These are phyloP conservation scores for Pulicaria dysenterica DNA, from an alignment of 129 eudicot species.

Conservation along the genomic window DNA sequence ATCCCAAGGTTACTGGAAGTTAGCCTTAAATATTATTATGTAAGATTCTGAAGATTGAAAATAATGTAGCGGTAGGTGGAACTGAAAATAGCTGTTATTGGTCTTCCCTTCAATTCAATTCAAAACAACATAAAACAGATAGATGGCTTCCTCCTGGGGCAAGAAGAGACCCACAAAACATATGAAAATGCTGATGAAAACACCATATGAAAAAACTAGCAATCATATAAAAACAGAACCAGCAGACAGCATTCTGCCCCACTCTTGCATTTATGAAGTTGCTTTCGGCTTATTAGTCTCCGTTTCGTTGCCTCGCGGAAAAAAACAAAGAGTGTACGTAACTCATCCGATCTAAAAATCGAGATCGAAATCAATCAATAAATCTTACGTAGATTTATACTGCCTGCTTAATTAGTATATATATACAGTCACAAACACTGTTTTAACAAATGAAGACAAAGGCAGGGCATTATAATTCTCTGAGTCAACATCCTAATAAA, in stretches of 20 bases:
- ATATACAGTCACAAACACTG: neutral
- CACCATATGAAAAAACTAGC: conserved; percentile 34
- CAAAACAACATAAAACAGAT: conserved; percentile 38
- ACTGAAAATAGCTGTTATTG: conserved; percentile 21
- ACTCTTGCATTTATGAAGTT: conserved; percentile 42
- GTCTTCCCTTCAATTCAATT: conserved; percentile 28
- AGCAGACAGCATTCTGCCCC: conserved; percentile 45
- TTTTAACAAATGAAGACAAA: conserved; percentile 1
- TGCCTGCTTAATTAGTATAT: neutral
- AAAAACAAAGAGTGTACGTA: conserved; percentile 31
- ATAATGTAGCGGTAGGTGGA: conserved; percentile 27
- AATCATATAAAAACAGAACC: conserved; percentile 42
- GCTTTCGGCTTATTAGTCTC: conserved; percentile 52
- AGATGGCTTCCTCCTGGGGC: conserved; percentile 41
- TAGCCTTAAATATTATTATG: neutral
- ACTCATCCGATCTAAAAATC: conserved; percentile 1
- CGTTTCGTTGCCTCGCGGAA: conserved; percentile 28
- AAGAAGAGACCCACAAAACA: conserved; percentile 54
- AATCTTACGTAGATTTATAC: neutral
- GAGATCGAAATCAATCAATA: conserved; percentile 24
- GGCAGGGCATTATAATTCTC: neutral
- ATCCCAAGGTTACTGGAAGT: conserved; percentile 34
- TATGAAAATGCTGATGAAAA: conserved; percentile 37
- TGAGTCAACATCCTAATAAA: conserved; percentile 11
- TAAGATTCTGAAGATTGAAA: conserved; percentile 24